These are phyloP conservation scores for Cladophialophora exuberans DNA, from an alignment of 2,329 filamentous ascomycete species.

Conservation along the genomic window DNA sequence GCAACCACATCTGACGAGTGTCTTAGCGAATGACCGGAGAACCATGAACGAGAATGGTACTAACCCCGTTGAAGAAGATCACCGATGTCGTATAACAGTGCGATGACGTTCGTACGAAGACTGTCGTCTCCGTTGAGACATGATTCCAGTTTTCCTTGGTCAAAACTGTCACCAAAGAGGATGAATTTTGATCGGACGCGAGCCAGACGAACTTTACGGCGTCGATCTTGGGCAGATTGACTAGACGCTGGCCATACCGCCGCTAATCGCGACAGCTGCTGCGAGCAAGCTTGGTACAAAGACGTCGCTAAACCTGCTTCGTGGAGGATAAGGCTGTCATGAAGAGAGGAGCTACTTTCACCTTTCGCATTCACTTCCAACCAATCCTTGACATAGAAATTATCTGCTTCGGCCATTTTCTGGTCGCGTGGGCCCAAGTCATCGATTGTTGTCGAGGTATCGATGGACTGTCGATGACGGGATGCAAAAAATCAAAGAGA, in stretches of 20 bases:
- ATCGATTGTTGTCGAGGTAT: no score
- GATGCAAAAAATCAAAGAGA: no score
- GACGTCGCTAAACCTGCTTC: neutral
- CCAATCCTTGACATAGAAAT: neutral
- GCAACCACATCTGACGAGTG: no score
- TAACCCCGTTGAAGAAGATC: neutral
- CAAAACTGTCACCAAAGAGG: constrained; percentile 5
- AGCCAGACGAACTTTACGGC: neutral
- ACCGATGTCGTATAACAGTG: neutral
- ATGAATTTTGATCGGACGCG: neutral
- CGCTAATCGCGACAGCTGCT: neutral
- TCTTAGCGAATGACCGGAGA: no score
- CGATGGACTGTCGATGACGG: no score
- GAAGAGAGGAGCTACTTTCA: neutral
- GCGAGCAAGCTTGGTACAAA: neutral
- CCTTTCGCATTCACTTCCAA: neutral
- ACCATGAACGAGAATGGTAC: no score
- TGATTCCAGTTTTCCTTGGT: neutral
- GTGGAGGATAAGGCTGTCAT: neutral
- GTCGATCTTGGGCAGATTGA: neutral
- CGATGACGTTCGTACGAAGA: neutral
- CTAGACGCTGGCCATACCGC: neutral
- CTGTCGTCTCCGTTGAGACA: neutral
- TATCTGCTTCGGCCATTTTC: no score
- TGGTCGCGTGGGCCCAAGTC: no score